Evolutionary conservation across 2,329 filamentous ascomycete genomes (phyloP), one percentile per base, ranked within the genome.

Genomic region (Pseudogymnoascus sp.): DNA sequence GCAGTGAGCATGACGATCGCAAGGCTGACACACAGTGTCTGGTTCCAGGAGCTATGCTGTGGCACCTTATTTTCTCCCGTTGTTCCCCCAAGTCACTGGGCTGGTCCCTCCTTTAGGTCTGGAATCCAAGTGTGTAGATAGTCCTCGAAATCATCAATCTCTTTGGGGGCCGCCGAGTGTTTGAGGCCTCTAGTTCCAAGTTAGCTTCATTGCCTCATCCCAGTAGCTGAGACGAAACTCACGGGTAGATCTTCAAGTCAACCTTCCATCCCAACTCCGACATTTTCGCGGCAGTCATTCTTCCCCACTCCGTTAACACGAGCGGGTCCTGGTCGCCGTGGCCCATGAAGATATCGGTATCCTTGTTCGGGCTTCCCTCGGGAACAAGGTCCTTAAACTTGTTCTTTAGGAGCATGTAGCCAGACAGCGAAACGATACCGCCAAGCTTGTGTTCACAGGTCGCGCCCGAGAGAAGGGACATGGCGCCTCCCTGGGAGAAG

Each of bases 401-500:
- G 66, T 83, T 78, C 67, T 84, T 81, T 57, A 97, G 79, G 19
- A 91, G 81, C 69, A 97, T 77, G 76, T 96, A 97, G 70, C 86
- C 88, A 11, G 90, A 95, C 66, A 97, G 77, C 7, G 88, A 91
- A 67, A 97, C 87, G 67, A 97, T 89, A 67, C 93, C 93, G n/a
- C 86, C 93, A 15, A 97, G 80, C 76, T 91, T 91, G 69, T 84
- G 80, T 53, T 82, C 80, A 65, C 78, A 77, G 4, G 92, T 96
- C 44, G 96, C 77, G 4, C 91, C 93, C 0, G 89, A 82, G 71
- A 97, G 85, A 40, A 97, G 76, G 19, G 91, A 86, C 81, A 97
- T 91, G 64, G 92, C 92, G 62, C 91, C 93, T 65, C 93, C 93
- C 76, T 97, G 86, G 23, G 86, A 90, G 80, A 93, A 95, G 42